phyloP scores from a whole-genome alignment of 768 basidiomycete species.

The Boletus rufocinnamomeus region DNA sequence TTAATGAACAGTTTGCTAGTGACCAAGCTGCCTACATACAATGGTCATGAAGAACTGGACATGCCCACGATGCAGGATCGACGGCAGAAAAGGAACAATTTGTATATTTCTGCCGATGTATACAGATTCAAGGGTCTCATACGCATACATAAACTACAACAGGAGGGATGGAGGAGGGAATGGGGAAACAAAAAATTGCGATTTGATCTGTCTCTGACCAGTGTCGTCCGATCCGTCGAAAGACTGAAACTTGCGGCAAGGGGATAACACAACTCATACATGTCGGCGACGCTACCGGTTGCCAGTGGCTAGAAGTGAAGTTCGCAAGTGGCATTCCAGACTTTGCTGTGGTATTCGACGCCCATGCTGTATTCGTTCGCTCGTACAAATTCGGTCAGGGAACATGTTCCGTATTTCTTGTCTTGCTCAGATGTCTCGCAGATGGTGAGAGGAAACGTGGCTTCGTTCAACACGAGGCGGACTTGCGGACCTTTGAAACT shows the following conservation, averaged over 20 bases:
- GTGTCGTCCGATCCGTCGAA: not conserved
- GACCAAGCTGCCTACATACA: no score
- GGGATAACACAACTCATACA: not conserved
- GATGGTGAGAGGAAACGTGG: slow-evolving; percentile 38
- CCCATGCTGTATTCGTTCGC: slow-evolving; percentile 28
- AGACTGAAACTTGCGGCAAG: no score
- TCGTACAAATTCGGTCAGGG: slow-evolving; percentile 36
- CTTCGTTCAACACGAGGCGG: slow-evolving; percentile 42
- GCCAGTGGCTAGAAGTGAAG: not conserved
- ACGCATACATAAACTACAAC: not conserved
- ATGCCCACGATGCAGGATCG: no score
- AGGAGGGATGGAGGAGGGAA: no score
- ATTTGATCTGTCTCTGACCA: not conserved
- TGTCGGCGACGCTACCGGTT: not conserved
- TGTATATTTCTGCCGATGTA: not conserved
- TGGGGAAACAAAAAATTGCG: not conserved
- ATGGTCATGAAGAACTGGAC: no score
- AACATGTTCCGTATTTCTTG: slow-evolving; percentile 39
- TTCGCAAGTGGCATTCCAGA: slow-evolving; percentile 44
- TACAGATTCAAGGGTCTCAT: no score
- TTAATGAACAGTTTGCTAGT: no score
- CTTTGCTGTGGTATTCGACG: slow-evolving; percentile 32
- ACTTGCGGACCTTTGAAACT: slow-evolving; percentile 39
- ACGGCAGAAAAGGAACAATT: not conserved
- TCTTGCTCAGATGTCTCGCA: slow-evolving; percentile 34